Evolutionary conservation across 2,329 filamentous ascomycete genomes (phyloP), one percentile per base, ranked within the genome.

Genomic region (Colletotrichum phormii): DNA sequence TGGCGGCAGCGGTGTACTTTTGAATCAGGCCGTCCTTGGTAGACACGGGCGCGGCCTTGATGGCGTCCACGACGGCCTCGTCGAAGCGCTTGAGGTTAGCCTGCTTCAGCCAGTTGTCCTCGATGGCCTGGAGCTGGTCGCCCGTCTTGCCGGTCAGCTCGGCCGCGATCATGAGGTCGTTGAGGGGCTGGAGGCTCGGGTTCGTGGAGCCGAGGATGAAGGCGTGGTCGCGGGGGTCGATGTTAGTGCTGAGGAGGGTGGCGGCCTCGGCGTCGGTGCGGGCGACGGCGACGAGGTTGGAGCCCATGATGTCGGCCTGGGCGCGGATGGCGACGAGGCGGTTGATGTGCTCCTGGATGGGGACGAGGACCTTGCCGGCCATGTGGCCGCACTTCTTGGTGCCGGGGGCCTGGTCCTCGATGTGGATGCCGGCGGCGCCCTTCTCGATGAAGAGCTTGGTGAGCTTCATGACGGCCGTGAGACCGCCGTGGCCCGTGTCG

Each of bases 381-480:
- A 98, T 98, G 86, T 98, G 97, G 75, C 97, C 97, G 83, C 97
- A 99, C 90, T 99, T 99, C 91, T 99, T 99, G 62, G 97, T 98
- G 67, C 97, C 97, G 3, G 97, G 96, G 4, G 97, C 96, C 85
- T 98, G 97, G 82, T 99, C 97, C 85, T 99, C 97, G 78, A 99
- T 98, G 85, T 99, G 97, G 80, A 99, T 98, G 77, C 97, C 97
- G 54, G 97, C 97, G 58, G 97, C 97, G 78, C 97, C 97, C 84
- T 95, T 95, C 87, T 99, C 97, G 76, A 98, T 86, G 83, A 99
- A 98, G 70, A 98, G 90, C 89, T 98, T 98, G 76, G 97, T 98
- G 78, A 99, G 91, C 89, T 98, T 99, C 97, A 99, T 98, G 78
- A 98, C 93, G 68, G 97, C 97, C n/a, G 97, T 98, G 75, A 99